Conservation (phyloP, 192 early-diverging fungal species). For the Backusella circina region DNA sequence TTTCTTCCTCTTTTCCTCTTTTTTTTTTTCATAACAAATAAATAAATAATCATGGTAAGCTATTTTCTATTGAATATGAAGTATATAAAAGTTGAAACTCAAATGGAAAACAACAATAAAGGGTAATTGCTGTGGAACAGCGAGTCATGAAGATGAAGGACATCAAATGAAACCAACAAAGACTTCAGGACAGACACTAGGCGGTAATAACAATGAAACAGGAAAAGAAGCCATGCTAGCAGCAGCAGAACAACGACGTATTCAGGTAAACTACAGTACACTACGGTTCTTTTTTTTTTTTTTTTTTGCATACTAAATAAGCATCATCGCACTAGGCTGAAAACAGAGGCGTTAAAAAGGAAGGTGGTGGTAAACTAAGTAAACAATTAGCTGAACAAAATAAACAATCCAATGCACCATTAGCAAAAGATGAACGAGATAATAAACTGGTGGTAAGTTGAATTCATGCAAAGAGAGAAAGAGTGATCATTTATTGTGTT, state of each 20-base stretch:
- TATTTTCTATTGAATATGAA: too few relatives aligned
- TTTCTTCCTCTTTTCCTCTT: background rate
- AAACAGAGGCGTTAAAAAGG: conserved; percentile 6
- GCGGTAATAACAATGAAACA: background rate
- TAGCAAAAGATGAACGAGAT: background rate
- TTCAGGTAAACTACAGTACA: background rate
- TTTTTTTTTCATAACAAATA: too few relatives aligned
- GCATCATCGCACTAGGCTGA: too few relatives aligned
- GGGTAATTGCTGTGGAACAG: conserved; percentile 13
- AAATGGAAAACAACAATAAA: too few relatives aligned
- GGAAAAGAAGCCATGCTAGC: conserved; percentile 6
- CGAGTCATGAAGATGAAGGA: conserved; percentile 1
- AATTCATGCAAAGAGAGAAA: background rate
- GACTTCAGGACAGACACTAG: background rate
- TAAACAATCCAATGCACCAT: background rate
- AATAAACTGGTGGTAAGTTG: conserved; percentile 5
- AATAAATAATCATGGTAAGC: too few relatives aligned
- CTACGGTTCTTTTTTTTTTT: too few relatives aligned
- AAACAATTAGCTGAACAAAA: conserved; percentile 10
- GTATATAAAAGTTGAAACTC: too few relatives aligned
- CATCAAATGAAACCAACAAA: conserved; percentile 6
- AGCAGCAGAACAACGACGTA: conserved; percentile 4
- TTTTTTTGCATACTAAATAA: too few relatives aligned
- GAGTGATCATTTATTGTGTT: background rate
- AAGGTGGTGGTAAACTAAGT: conserved; percentile 8